phyloP scores from a whole-genome alignment of 73 alveolate genomes.

The Tetrahymena thermophila region DNA sequence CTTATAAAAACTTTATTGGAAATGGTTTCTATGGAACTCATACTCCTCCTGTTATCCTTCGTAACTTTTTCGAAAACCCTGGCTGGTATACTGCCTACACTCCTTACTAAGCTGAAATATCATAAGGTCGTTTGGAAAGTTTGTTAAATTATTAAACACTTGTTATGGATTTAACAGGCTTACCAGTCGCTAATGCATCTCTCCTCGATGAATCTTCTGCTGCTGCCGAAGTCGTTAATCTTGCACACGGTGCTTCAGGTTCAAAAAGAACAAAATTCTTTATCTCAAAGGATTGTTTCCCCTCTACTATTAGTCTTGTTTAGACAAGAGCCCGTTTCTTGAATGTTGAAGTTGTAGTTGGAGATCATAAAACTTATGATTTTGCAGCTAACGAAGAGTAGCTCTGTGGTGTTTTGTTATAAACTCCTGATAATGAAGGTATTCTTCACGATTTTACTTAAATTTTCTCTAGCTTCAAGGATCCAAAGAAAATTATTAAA shows the following conservation, averaged over 20 bases:
- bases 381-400: slow-evolving; percentile 40
- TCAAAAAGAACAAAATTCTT: slow-evolving; percentile 64
- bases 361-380: slow-evolving; percentile 50
- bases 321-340: slow-evolving; percentile 74
- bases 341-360: slow-evolving; percentile 68
- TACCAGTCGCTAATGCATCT: slow-evolving; percentile 82
- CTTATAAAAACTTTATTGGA: slow-evolving; percentile 71
- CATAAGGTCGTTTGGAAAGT: slow-evolving; percentile 86
- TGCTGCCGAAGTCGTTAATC: slow-evolving; percentile 90
- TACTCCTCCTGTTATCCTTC: slow-evolving; percentile 53
- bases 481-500: slow-evolving; percentile 14
- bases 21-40: slow-evolving; percentile 61
- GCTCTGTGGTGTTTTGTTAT: slow-evolving; percentile 62
- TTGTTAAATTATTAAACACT: slow-evolving; percentile 70
- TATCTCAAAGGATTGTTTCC: slow-evolving; percentile 58
- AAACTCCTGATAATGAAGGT: slow-evolving; percentile 67
- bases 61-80: slow-evolving; percentile 85
- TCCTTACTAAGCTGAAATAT: slow-evolving; percentile 95
- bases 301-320: slow-evolving; percentile 70
- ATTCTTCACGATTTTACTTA: slow-evolving; percentile 54
- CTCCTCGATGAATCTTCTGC: slow-evolving; percentile 93
- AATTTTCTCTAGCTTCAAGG: slow-evolving; percentile 31
- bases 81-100: slow-evolving; percentile 95
- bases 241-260: slow-evolving; percentile 54
- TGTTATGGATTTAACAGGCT: slow-evolving; percentile 80